phyloP scores from a whole-genome alignment of 164 flowering plant genomes.

The Vitis amurensis region DNA sequence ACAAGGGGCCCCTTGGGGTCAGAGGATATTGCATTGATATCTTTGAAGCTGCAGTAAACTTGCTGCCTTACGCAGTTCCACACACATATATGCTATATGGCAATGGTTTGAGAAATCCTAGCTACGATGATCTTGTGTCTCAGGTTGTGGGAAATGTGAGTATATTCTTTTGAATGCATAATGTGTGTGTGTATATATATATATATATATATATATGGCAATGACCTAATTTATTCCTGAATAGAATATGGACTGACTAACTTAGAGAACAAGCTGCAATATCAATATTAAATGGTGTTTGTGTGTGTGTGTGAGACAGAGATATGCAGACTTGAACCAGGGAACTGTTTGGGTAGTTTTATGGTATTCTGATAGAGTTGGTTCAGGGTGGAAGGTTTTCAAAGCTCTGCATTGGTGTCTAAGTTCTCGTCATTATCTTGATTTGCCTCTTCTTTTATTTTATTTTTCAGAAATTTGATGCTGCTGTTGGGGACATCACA shows the following conservation, averaged over 20 bases:
- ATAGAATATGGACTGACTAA: background rate
- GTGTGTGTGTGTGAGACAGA: background rate
- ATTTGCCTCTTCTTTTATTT: conserved; percentile 12
- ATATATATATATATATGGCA: no score
- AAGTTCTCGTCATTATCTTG: conserved; percentile 2
- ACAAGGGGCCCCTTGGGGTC: conserved; percentile 44
- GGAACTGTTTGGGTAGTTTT: background rate
- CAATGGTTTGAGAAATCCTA: conserved; percentile 64
- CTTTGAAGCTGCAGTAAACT: conserved; percentile 72
- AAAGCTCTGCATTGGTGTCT: background rate
- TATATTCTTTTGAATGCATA: conserved; percentile 6
- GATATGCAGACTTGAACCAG: background rate
- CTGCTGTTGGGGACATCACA: conserved; percentile 87
- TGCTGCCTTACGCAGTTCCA: conserved; percentile 84
- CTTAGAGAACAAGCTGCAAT: background rate
- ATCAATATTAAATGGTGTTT: background rate
- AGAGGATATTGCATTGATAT: conserved; percentile 82
- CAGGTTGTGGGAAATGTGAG: conserved; percentile 68
- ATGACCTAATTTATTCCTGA: background rate
- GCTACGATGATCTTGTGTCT: conserved; percentile 48
- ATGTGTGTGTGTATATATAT: background rate
- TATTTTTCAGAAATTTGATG: conserved; percentile 79
- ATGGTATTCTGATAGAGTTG: background rate
- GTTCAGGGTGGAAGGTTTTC: background rate
- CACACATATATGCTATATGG: conserved; percentile 61